Evolutionary conservation across 2,329 filamentous ascomycete genomes (phyloP).

Genomic region (Mycosphaerella sp.): DNA sequence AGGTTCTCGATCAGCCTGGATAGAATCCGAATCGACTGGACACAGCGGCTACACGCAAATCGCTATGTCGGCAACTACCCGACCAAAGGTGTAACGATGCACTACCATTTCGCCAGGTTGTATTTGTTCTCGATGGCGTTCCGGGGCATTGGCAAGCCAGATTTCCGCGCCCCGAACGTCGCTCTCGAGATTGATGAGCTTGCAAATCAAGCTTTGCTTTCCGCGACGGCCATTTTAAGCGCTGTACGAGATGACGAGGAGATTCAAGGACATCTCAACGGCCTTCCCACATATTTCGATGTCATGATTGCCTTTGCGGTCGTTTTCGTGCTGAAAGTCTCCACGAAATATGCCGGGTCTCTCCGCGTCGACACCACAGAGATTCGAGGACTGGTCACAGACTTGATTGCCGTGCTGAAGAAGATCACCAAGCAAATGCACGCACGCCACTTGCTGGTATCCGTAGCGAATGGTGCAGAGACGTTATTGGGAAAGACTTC

Average conservation of each 20-base stretch:
- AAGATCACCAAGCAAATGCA: constrained; percentile 30
- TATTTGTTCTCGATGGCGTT: constrained; percentile 30
- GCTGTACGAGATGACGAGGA: constrained; percentile 25
- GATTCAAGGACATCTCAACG: constrained; percentile 28
- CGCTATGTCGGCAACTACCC: constrained; percentile 29
- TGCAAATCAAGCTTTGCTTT: constrained; percentile 25
- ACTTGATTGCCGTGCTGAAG: constrained; percentile 27
- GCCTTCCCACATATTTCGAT: constrained; percentile 31
- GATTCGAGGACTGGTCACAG: constrained; percentile 23
- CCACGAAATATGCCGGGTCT: constrained; percentile 27
- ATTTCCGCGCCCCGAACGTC: constrained; percentile 24
- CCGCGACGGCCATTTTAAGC: constrained; percentile 26
- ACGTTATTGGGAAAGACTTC: constrained; percentile 25
- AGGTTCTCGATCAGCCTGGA: constrained; percentile 27
- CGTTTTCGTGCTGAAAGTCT: constrained; percentile 31
- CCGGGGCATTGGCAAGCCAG: constrained; percentile 24
- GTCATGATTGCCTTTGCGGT: constrained; percentile 32
- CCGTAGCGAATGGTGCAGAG: constrained; percentile 26
- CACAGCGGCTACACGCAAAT: constrained; percentile 24
- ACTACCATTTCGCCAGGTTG: constrained; percentile 30
- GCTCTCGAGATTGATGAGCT: constrained; percentile 30
- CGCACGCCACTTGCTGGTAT: constrained; percentile 28
- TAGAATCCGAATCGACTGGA: constrained; percentile 27
- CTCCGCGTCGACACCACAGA: constrained; percentile 28
- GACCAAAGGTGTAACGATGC: constrained; percentile 26